phyloP scores from a whole-genome alignment of 176 grass and related monocot species.

The Typha latifolia region DNA sequence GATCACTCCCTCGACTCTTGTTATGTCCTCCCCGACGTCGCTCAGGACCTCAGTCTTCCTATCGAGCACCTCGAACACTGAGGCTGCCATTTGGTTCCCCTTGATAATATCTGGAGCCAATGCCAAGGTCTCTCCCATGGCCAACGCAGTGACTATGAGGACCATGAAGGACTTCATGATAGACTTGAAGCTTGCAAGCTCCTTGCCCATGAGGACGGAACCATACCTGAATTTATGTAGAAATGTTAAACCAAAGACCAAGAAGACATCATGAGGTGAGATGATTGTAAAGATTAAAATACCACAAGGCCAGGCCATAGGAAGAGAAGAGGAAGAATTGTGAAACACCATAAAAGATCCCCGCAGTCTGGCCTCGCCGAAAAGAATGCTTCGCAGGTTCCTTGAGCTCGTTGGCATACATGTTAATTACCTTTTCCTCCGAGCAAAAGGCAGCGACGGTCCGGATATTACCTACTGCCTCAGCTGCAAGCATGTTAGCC shows the following conservation, averaged over 20 bases:
- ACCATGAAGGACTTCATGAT: constrained; percentile 98
- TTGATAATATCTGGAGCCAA: constrained; percentile 91
- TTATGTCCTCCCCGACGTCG: constrained; percentile 62
- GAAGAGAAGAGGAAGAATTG: constrained; percentile 95
- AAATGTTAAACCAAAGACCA: too few relatives aligned
- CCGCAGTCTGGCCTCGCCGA: constrained; percentile 77
- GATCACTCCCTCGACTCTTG: constrained; percentile 57
- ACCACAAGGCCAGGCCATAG: constrained; percentile 82
- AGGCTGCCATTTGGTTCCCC: constrained; percentile 91
- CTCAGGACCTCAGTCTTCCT: constrained; percentile 62
- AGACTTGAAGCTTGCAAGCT: constrained; percentile 70
- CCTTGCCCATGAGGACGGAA: constrained; percentile 73
- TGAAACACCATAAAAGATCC: constrained; percentile 81
- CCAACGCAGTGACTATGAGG: constrained; percentile 80
- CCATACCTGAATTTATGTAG: constrained; percentile 53
- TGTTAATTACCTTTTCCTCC: constrained; percentile 83
- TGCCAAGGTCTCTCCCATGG: constrained; percentile 77
- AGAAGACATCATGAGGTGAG: too few relatives aligned
- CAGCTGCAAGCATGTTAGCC: constrained; percentile 92
- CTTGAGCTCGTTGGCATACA: constrained; percentile 61
- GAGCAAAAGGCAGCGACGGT: constrained; percentile 94
- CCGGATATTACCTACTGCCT: constrained; percentile 94
- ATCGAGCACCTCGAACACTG: constrained; percentile 83
- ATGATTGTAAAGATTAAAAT: constrained; percentile 1
- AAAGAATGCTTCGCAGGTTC: constrained; percentile 72